These are phyloP conservation scores for Sequoia sempervirens DNA, from an alignment of 75 land plant species.

Conservation along the genomic window DNA sequence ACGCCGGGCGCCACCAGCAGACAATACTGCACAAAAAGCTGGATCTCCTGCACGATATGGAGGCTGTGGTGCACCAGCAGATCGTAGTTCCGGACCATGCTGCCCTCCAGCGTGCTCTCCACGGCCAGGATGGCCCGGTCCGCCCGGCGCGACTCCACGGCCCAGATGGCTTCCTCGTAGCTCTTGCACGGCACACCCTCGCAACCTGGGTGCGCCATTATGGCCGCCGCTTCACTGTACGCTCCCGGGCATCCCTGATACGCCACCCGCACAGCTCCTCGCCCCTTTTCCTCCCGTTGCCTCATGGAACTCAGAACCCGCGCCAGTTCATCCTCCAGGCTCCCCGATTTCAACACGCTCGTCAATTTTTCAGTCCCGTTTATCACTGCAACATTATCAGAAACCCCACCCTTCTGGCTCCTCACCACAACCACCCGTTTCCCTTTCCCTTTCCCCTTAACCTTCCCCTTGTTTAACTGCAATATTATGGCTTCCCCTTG, in stretches of 20 bases:
- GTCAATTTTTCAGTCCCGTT: not conserved
- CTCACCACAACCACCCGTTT: not conserved
- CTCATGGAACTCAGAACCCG: not conserved
- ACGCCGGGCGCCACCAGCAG: slow-evolving; percentile 37
- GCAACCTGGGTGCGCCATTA: slow-evolving; percentile 26
- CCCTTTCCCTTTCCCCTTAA: not conserved
- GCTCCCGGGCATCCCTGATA: slow-evolving; percentile 35
- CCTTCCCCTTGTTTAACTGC: too few species aligned
- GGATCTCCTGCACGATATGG: slow-evolving; percentile 27
- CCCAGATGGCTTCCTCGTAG: slow-evolving; percentile 20
- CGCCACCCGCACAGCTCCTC: slow-evolving; percentile 10
- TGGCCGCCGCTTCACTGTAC: slow-evolving; percentile 38
- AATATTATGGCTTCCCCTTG: too few species aligned
- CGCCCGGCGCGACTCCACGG: slow-evolving; percentile 27
- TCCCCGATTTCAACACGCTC: not conserved
- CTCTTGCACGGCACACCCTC: slow-evolving; percentile 23
- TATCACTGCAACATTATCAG: not conserved
- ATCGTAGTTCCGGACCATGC: slow-evolving; percentile 35
- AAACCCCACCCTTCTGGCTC: not conserved
- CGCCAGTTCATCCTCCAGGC: not conserved
- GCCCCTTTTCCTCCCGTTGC: not conserved
- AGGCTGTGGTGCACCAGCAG: slow-evolving; percentile 24
- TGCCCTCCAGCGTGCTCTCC: slow-evolving; percentile 38
- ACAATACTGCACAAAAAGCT: slow-evolving; percentile 36
- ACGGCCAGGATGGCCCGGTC: slow-evolving; percentile 32